Conservation (phyloP, 2,329 filamentous ascomycete genomes). For the Madurella mycetomatis region DNA sequence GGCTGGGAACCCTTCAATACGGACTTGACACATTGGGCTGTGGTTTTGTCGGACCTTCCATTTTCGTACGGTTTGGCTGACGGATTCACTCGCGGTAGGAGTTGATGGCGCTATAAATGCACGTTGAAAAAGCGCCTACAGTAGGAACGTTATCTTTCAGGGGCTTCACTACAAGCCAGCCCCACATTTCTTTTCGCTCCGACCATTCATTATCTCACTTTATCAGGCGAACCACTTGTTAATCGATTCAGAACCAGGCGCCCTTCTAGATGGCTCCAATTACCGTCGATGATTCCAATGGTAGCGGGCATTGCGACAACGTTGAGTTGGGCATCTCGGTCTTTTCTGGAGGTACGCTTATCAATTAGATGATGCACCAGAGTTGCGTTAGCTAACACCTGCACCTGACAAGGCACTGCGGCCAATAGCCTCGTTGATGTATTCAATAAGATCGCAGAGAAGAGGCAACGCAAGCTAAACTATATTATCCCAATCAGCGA, state of each 20-base stretch:
- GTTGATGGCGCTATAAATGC: constrained; percentile 4
- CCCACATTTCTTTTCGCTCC: neutral
- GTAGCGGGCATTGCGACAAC: neutral
- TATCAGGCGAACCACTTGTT: neutral
- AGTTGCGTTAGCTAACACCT: neutral
- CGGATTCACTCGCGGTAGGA: neutral
- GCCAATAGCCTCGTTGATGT: constrained; percentile 92
- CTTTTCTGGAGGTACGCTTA: constrained; percentile 26
- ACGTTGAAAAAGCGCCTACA: no score
- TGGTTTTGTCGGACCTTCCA: no score
- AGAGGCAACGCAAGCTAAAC: constrained; percentile 63
- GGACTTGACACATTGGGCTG: constrained; percentile 26
- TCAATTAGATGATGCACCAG: neutral
- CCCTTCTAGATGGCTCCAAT: neutral
- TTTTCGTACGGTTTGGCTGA: no score
- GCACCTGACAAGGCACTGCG: constrained; percentile 60
- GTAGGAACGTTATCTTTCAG: constrained; percentile 2
- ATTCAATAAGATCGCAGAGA: constrained; percentile 63
- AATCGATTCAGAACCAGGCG: neutral
- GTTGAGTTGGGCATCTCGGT: constrained; percentile 23
- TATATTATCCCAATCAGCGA: constrained; percentile 95
- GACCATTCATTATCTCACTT: neutral
- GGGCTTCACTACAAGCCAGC: neutral
- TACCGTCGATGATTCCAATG: neutral
- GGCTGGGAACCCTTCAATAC: constrained; percentile 9